phyloP scores from a whole-genome alignment of 2,329 filamentous ascomycete genomes.

The Macroventuria anomochaeta region DNA sequence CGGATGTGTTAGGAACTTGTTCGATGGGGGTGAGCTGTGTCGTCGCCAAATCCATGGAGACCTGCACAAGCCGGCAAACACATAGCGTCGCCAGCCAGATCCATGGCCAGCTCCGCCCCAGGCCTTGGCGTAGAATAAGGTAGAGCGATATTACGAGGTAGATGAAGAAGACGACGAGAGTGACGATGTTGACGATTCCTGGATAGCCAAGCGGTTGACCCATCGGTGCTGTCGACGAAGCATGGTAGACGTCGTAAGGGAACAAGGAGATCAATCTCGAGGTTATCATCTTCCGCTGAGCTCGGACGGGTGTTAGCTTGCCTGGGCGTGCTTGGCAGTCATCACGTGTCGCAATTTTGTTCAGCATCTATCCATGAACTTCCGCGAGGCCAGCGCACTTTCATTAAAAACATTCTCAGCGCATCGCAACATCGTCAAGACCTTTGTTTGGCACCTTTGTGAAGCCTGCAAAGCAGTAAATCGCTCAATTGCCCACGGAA shows the following conservation, averaged over 20 bases:
- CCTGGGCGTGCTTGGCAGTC: constrained; percentile 7
- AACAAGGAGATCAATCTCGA: constrained; percentile 5
- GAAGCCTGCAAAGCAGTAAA: background rate
- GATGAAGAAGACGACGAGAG: constrained; percentile 42
- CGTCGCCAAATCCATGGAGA: constrained; percentile 45
- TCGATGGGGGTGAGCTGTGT: constrained; percentile 35
- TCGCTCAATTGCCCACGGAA: background rate
- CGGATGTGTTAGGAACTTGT: constrained; percentile 33
- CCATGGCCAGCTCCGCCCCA: constrained; percentile 45
- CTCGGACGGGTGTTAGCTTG: background rate
- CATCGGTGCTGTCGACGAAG: constrained; percentile 31
- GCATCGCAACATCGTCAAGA: background rate
- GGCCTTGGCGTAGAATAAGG: constrained; percentile 40
- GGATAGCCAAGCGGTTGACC: constrained; percentile 30
- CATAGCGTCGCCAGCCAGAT: constrained; percentile 41
- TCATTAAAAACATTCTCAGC: background rate
- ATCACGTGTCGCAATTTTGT: constrained; percentile 1
- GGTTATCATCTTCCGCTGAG: constrained; percentile 5
- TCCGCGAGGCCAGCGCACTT: background rate
- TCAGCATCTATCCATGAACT: background rate
- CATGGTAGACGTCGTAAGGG: constrained; percentile 23
- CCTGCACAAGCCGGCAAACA: constrained; percentile 45
- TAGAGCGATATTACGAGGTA: constrained; percentile 39
- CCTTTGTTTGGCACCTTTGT: background rate
- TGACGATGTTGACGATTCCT: constrained; percentile 44